Base-by-base conservation (phyloP, 495 filamentous ascomycete genomes). In the Tuber indicum region DNA sequence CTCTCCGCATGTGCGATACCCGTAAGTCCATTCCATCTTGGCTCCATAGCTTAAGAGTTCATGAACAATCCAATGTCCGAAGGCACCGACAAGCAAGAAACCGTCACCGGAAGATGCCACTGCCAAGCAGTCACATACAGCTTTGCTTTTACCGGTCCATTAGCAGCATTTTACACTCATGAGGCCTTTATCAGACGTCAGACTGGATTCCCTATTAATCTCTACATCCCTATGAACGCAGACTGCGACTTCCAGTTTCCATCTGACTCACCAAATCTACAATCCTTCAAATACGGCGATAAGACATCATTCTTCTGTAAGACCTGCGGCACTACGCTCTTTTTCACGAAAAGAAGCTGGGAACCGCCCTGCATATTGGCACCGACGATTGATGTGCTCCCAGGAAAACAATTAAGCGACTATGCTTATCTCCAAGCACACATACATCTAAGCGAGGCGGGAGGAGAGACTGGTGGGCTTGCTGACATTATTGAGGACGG, bases 91-190 rank as follows among this genome's bases (percentile, higher is more conserved):
- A 36, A 66, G 58, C 26, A 66, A 66, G 58, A 66, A 36, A 66
- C 17, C 26, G 26, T 78, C 41, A 26, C 23, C 5, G 77, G 77
- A 7, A 7, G 36, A 42, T 78, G 77, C 70, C 71, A 78, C 62
- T 78, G 77, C 52, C 39, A 58, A 4, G 44, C 58, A 16, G 62
- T 46, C 44, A 52, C 19, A 42, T 78, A 78, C 74, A 72, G 70
- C 16, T 12, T 71, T 5, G 23, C 70, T 23, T 23, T 46, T 10
- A 21, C 44, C 14, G 5, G 72, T 19, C 77, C 74, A 5, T 62
- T 78, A 36, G 21, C 42, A 21, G 77, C 70, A 69, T 42, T 62
- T 6, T 76, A 77, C 69, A 74, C 74, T 41, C 76, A 77, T 17
- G 71, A 66, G 39, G 39, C 52, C 5, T 71, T 49, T 12, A 71